A percentile compares a stretch with the other conserved stretches of the same genome.
phyloP scores from a whole-genome alignment of 768 basidiomycete species.

The Serendipita vermifera region DNA sequence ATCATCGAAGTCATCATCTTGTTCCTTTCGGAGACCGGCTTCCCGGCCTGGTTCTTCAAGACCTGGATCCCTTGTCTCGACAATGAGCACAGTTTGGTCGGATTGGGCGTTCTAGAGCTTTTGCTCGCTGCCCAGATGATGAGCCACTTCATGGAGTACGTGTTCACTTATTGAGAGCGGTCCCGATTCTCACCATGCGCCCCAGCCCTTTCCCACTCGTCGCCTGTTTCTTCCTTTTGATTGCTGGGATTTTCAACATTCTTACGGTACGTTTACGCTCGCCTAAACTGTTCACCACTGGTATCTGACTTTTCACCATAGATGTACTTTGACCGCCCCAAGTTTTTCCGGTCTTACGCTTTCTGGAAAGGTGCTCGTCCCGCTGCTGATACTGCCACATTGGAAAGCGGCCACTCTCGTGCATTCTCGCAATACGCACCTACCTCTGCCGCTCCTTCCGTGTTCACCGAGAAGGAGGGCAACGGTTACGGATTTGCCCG shows the following conservation, averaged over 20 bases:
- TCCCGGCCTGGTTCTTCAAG: conserved; percentile 2
- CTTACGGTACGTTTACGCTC: background rate
- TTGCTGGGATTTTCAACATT: conserved; percentile 5
- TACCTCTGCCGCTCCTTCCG: conserved; percentile 2
- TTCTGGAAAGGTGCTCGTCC: conserved; percentile 6
- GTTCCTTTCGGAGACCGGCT: background rate
- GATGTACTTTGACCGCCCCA: conserved; percentile 10
- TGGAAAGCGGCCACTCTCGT: conserved; percentile 1
- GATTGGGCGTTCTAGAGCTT: background rate
- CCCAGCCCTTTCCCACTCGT: conserved; percentile 3
- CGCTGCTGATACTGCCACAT: background rate
- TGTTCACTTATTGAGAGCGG: no score
- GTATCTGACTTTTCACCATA: background rate
- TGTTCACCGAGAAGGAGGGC: conserved; percentile 6
- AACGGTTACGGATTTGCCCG: conserved; percentile 1
- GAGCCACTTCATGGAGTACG: conserved; percentile 9
- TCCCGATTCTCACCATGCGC: no score
- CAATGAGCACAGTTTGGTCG: background rate
- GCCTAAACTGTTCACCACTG: background rate
- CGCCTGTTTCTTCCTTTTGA: conserved; percentile 7
- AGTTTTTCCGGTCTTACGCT: conserved; percentile 8
- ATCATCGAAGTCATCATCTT: background rate
- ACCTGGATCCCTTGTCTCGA: conserved; percentile 5
- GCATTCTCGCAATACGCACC: background rate
- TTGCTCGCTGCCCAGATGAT: conserved; percentile 1